Conservation (phyloP, 2,329 filamentous ascomycete genomes). For the Lecanosticta acicola region DNA sequence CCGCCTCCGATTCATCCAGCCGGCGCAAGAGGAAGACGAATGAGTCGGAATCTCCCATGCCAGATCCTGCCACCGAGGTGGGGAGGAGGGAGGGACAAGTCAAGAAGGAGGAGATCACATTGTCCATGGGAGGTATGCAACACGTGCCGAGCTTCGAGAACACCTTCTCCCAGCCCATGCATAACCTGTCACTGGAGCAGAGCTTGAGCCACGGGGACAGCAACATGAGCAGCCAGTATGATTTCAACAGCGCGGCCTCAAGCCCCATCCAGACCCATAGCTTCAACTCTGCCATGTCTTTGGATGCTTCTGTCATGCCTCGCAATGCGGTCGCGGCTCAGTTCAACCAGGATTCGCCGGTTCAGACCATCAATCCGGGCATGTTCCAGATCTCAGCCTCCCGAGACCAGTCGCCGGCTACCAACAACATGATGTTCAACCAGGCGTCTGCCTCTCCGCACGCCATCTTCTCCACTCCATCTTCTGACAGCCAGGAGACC, state of each 20-base stretch:
- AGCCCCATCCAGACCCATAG: constrained; percentile 43
- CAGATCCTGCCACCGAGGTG: constrained; percentile 23
- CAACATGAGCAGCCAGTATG: constrained; percentile 50
- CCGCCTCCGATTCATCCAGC: constrained; percentile 38
- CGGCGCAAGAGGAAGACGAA: constrained; percentile 38
- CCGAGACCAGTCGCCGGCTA: constrained; percentile 29
- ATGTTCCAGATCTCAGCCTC: constrained; percentile 30
- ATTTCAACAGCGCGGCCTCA: constrained; percentile 55
- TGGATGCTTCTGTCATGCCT: constrained; percentile 25
- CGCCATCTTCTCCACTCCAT: constrained; percentile 35
- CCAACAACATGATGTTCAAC: constrained; percentile 27
- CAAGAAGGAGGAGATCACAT: constrained; percentile 29
- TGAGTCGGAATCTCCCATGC: constrained; percentile 33
- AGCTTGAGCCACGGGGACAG: constrained; percentile 28
- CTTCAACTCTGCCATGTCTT: constrained; percentile 26
- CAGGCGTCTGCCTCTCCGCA: constrained; percentile 30
- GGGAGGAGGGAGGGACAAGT: constrained; percentile 18
- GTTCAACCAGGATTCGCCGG: constrained; percentile 27
- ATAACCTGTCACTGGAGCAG: constrained; percentile 31
- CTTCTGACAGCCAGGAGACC: constrained; percentile 32
- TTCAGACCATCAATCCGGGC: constrained; percentile 32
- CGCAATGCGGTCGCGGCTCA: constrained; percentile 15
- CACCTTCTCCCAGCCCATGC: constrained; percentile 27
- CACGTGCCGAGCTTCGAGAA: constrained; percentile 27
- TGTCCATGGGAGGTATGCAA: constrained; percentile 20